Base-by-base conservation (phyloP, 768 basidiomycete species). In the Lactarius akahatsu region DNA sequence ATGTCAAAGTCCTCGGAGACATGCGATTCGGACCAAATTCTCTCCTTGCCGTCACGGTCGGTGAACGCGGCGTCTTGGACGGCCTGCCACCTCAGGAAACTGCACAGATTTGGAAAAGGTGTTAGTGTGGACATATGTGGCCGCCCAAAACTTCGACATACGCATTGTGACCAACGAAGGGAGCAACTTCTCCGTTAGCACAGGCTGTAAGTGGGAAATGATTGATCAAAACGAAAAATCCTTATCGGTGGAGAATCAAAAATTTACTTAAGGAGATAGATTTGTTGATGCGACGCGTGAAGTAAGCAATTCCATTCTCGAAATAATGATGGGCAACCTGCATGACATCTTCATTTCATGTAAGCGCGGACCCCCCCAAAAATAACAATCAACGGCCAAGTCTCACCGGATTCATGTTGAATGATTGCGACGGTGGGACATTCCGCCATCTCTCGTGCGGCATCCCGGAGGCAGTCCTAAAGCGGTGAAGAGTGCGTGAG, bases 1-100 rank as follows among this genome's bases (percentile, higher is more conserved):
- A 89, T 83, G 81, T 89, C 75, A 80, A 90, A 79, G 82, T 92
- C 86, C 69, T 88, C 86, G 30, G 84, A 86, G 70, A 88, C 86
- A 72, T 87, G 85, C 1, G 78, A 76, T 77, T 88, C 86, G 56
- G 86, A 87, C 86, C 86, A 87, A 66, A 86, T 83, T 77, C 85
- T 86, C 72, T 76, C 77, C 26, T 76, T 69, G 3, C 80, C 81
- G 66, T 84, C 83, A 2, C 78, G 82, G 74, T 92, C 82, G 67
- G 80, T 69, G 71, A 80, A 79, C 32, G 81, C 75, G 4, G 84
- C 82, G 43, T 85, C 85, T 72, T 86, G 85, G n/a, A 86, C 67
- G 18, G 85, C 85, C 8, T 77, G 76, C 85, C 85, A 86, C 34
- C 84, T 79, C 30, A 86, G 74, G 76, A 85, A 86, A 20, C 72